Evolutionary conservation across 192 early-diverging fungal genomes (phyloP), one percentile per base, ranked within the genome.

Genomic region (Coemansia sp.): DNA sequence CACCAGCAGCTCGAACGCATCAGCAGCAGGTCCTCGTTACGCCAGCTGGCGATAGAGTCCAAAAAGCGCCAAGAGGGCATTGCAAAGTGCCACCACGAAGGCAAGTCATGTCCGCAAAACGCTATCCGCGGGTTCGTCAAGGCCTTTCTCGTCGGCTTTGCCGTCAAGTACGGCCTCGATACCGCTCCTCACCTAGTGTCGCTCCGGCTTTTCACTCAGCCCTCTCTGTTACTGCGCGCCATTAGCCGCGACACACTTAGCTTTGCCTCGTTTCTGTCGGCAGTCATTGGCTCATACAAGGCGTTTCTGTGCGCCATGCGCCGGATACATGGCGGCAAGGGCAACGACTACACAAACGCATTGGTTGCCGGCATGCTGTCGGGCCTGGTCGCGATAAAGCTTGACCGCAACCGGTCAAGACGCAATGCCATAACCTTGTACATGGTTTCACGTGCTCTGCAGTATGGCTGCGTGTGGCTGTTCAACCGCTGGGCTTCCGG

Each of bases 251-350:
- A 90, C 66, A 90, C 87, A 0, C 36, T 70, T 10, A 72, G 73
- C n/a, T 88, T 90, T 73, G 86, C 88, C 11, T 65, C 86, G 27
- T 90, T 90, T 53, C 67, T 90, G 35, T 84, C 85, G 29, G 81
- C 81, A 2, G 82, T 87, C 33, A 72, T 87, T 12, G 84, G 84
- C 22, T 70, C 79, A 18, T 90, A 90, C 80, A 86, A 86, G 73
- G 83, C 64, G 7, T 76, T 83, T 17, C 71, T 90, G 48, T 90
- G 87, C 68, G 62, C 67, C 10, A 70, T 87, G 72, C 84, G 88
- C 41, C 65, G 72, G 35, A 12, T 56, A 18, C 67, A 73, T 53
- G 71, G 80, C 15, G 70, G 76, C 36, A 57, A 56, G 8, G 60
- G 73, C 39, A 76, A 72, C 35, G 87, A 87, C 60, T 67, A 83